These are phyloP conservation scores for Furcasterigmium furcatum DNA, from an alignment of 2,329 filamentous ascomycete species.

Conservation along the genomic window DNA sequence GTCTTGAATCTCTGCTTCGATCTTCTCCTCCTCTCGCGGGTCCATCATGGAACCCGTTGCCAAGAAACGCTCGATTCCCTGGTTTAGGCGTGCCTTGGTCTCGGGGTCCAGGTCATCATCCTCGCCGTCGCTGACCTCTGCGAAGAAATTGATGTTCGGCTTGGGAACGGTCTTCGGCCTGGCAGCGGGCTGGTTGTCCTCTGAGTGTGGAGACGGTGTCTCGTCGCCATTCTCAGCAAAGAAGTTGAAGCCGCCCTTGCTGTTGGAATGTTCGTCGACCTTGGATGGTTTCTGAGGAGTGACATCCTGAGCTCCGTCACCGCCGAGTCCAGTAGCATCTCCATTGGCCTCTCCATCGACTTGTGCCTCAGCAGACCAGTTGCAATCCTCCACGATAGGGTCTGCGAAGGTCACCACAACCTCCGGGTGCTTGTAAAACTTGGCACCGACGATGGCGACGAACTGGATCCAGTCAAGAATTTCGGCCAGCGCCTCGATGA, in stretches of 20 bases:
- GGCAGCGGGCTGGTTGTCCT: too few relatives aligned
- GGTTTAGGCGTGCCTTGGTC: neutral
- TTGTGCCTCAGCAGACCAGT: too few relatives aligned
- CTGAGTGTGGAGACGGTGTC: too few relatives aligned
- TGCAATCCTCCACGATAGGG: slow-evolving; percentile 12
- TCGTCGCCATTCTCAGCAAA: too few relatives aligned
- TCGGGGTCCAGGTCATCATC: slow-evolving; percentile 2
- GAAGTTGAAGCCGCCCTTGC: too few relatives aligned
- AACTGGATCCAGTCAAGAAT: slow-evolving; percentile 62
- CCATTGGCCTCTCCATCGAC: too few relatives aligned
- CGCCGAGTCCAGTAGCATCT: too few relatives aligned
- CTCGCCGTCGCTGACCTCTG: slow-evolving; percentile 8
- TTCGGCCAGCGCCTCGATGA: slow-evolving; percentile 49
- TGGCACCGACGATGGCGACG: slow-evolving; percentile 35
- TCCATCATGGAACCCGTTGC: neutral
- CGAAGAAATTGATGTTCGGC: neutral
- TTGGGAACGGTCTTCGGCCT: too few relatives aligned
- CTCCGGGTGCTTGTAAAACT: slow-evolving; percentile 34
- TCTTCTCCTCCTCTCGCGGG: neutral
- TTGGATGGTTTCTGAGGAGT: too few relatives aligned
- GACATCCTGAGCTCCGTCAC: too few relatives aligned
- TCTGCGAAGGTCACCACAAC: slow-evolving; percentile 24
- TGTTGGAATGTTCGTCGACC: too few relatives aligned
- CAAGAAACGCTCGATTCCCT: neutral
- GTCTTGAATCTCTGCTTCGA: neutral